Evolutionary conservation across 2,329 filamentous ascomycete species (phyloP).

Genomic region (Fusarium ramigenum): DNA sequence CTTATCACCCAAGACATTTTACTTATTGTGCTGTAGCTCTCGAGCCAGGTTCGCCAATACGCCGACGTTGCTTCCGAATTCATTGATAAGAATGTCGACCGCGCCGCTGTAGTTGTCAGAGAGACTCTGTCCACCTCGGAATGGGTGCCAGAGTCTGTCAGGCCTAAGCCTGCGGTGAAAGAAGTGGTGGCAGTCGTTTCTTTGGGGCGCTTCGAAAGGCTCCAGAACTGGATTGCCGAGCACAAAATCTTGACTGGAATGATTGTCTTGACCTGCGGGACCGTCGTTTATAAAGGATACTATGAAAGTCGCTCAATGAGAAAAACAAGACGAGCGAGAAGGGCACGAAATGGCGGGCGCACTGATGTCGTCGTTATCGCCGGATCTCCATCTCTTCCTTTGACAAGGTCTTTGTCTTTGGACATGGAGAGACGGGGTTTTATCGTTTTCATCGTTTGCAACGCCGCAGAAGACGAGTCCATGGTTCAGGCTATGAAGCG

Average conservation of each 20-base stretch:
- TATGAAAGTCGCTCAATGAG: conserved; percentile 64
- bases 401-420: conserved; percentile 82
- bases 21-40: conserved; percentile 54
- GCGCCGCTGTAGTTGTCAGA: conserved; percentile 75
- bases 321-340: conserved; percentile 78
- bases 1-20: background rate
- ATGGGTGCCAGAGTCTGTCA: conserved; percentile 78
- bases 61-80: conserved; percentile 79
- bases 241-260: conserved; percentile 80
- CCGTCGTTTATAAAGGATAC: conserved; percentile 64
- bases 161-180: conserved; percentile 62
- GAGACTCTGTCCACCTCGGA: conserved; percentile 71
- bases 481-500: conserved; percentile 80
- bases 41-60: conserved; percentile 73
- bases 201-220: conserved; percentile 56
- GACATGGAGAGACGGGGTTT: conserved; percentile 93
- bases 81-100: conserved; percentile 83
- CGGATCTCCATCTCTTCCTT: conserved; percentile 84
- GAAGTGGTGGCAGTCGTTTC: conserved; percentile 48
- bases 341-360: conserved; percentile 83
- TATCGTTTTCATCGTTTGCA: conserved; percentile 90
- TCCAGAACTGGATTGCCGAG: conserved; percentile 75
- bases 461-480: conserved; percentile 84
- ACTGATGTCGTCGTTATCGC: conserved; percentile 89
- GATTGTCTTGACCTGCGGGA: conserved; percentile 75